phyloP scores from a whole-genome alignment of 495 filamentous ascomycete genomes.

The Aspergillus ostianus region DNA sequence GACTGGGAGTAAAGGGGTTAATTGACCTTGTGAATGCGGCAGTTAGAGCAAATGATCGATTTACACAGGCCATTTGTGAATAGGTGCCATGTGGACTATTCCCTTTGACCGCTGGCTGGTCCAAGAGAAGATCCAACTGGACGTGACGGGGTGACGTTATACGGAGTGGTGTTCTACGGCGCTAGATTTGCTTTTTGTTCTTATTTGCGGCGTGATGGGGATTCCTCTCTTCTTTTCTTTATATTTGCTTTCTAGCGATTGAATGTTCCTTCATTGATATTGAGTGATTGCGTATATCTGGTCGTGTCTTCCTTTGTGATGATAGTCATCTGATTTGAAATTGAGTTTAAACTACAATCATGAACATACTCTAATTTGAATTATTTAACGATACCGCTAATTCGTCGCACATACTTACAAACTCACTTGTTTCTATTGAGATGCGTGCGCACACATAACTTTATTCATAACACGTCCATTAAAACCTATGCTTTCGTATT shows the following conservation, averaged over 20 bases:
- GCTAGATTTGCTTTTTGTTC: constrained; percentile 9
- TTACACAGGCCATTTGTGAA: background rate
- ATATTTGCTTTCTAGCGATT: background rate
- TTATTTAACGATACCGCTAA: background rate
- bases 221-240: constrained; percentile 4
- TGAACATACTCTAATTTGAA: background rate
- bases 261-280: background rate
- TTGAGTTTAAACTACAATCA: background rate
- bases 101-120: constrained; percentile 22
- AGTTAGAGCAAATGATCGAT: background rate
- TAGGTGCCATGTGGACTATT: background rate
- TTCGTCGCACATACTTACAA: background rate
- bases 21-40: background rate
- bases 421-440: background rate
- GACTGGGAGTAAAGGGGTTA: constrained; percentile 72
- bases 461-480: constrained; percentile 1
- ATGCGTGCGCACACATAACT: background rate
- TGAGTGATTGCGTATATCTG: background rate
- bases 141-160: background rate
- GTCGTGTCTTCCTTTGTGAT: background rate
- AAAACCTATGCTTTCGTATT: constrained; percentile 9
- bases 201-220: constrained; percentile 9
- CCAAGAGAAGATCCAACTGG: constrained; percentile 6
- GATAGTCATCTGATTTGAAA: background rate
- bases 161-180: constrained; percentile 9